A percentile compares a stretch with the other conserved stretches of the same genome.
phyloP scores from a whole-genome alignment of 2,329 filamentous ascomycete genomes.

The Cercospora zeina region DNA sequence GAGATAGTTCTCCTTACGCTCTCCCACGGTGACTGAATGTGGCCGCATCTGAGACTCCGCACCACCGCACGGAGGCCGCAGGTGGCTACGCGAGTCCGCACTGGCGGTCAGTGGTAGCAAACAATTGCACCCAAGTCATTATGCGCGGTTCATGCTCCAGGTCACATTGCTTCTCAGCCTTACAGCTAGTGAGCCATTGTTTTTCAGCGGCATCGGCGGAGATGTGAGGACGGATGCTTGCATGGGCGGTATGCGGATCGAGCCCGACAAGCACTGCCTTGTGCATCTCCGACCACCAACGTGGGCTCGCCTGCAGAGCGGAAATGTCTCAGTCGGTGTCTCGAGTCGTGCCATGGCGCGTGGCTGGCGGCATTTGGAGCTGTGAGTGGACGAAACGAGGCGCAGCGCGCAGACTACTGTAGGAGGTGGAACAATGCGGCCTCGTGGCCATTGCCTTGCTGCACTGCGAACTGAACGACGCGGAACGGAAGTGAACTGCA shows the following conservation, averaged over 20 bases:
- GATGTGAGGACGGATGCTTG: background rate
- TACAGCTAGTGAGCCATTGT: background rate
- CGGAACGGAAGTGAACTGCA: background rate
- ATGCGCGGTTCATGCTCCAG: background rate
- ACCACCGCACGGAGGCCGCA: background rate
- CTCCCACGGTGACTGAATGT: background rate
- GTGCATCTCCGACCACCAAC: background rate
- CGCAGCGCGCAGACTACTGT: too few relatives aligned
- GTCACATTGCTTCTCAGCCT: slow-evolving; percentile 2
- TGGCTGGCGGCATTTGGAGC: slow-evolving; percentile 8
- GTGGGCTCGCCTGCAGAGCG: background rate
- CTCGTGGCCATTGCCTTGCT: slow-evolving; percentile 12
- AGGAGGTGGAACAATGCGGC: slow-evolving; percentile 1
- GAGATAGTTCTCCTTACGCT: background rate
- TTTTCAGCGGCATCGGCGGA: background rate
- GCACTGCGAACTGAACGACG: background rate
- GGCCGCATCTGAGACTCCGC: background rate
- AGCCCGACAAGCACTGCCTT: background rate
- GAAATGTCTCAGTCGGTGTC: background rate
- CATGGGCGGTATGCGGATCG: background rate
- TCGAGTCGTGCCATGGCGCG: background rate
- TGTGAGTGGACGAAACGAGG: slow-evolving; percentile 16
- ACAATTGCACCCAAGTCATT: background rate
- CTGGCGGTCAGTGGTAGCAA: background rate
- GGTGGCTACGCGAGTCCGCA: background rate